Percentiles rank a stretch among this genome's conserved stretches.
phyloP scores from a whole-genome alignment of 208 protist genomes.

The Crithidia fasciculata region DNA sequence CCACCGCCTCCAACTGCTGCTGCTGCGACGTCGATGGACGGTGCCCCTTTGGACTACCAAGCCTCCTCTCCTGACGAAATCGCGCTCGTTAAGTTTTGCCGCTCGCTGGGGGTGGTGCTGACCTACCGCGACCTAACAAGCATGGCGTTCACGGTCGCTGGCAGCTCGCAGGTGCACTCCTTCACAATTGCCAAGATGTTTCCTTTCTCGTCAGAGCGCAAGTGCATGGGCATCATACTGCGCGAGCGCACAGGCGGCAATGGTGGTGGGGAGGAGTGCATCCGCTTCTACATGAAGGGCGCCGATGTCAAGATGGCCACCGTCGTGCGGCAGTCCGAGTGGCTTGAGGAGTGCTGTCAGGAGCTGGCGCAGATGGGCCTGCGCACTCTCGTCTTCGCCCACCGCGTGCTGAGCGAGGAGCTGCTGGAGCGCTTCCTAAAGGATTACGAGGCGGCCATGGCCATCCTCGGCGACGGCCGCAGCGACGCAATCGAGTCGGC shows the following conservation, averaged over 20 bases:
- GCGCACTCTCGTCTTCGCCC: conserved; percentile 94
- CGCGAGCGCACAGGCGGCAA: conserved; percentile 33
- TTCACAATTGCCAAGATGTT: conserved; percentile 97
- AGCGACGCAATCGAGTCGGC: conserved; percentile 70
- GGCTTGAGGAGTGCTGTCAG: conserved; percentile 96
- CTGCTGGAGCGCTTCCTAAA: conserved; percentile 87
- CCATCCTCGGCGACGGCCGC: conserved; percentile 56
- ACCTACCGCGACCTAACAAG: conserved; percentile 47
- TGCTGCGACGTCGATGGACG: conserved; percentile 28
- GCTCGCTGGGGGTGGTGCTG: conserved; percentile 72
- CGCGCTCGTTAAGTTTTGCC: conserved; percentile 96
- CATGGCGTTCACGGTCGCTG: conserved; percentile 63
- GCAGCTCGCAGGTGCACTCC: conserved; percentile 26
- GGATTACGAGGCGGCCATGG: conserved; percentile 60
- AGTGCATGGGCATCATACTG: conserved; percentile 99
- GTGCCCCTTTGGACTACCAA: conserved; percentile 71
- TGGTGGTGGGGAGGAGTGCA: neutral
- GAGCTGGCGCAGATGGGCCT: conserved; percentile 97
- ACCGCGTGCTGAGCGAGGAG: conserved; percentile 75
- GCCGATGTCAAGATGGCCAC: conserved; percentile 94
- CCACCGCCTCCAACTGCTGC: conserved; percentile 39
- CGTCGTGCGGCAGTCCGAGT: conserved; percentile 91
- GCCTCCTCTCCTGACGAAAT: conserved; percentile 95
- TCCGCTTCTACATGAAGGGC: conserved; percentile 96
- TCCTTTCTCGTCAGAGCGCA: conserved; percentile 98